A percentile compares a stretch with the other conserved stretches of the same genome.
These are phyloP conservation scores for Huntiella savannae DNA, from an alignment of 2,329 filamentous ascomycete genomes.

Conservation along the genomic window DNA sequence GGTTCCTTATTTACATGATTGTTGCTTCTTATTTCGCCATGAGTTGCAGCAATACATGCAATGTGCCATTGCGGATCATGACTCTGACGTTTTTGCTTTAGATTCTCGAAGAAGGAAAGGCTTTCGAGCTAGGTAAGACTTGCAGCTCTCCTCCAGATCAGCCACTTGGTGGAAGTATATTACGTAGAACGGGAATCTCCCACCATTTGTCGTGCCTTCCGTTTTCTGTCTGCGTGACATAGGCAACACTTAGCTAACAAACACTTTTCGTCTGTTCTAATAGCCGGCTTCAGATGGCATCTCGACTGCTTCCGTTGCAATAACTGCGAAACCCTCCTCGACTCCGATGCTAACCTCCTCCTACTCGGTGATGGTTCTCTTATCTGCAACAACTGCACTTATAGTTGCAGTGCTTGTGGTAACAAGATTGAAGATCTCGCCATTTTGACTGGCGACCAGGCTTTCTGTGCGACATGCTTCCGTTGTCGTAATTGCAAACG, in stretches of 20 bases:
- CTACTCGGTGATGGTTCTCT: constrained; percentile 93
- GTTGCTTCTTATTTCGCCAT: no score
- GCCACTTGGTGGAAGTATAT: background rate
- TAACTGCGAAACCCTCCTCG: constrained; percentile 83
- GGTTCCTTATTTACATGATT: background rate
- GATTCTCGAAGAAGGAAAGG: constrained; percentile 97
- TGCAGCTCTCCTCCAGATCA: background rate
- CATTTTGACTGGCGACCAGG: constrained; percentile 92
- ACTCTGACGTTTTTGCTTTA: constrained; percentile 21
- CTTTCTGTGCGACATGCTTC: constrained; percentile 94
- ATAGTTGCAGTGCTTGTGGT: constrained; percentile 88
- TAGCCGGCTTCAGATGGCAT: constrained; percentile 94
- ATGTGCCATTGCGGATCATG: background rate
- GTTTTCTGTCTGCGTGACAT: background rate
- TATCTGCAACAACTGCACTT: constrained; percentile 98
- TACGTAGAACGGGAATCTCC: background rate
- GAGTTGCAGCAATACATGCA: no score
- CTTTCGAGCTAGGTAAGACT: constrained; percentile 76
- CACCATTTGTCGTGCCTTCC: background rate
- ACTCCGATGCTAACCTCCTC: constrained; percentile 93
- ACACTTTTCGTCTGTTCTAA: background rate
- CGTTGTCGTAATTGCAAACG: constrained; percentile 94
- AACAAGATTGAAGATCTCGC: constrained; percentile 98
- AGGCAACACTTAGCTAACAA: background rate
- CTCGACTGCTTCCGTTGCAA: constrained; percentile 98